Conservation (phyloP, 1,139 yeast genomes). For the Diutina ranongensis region DNA sequence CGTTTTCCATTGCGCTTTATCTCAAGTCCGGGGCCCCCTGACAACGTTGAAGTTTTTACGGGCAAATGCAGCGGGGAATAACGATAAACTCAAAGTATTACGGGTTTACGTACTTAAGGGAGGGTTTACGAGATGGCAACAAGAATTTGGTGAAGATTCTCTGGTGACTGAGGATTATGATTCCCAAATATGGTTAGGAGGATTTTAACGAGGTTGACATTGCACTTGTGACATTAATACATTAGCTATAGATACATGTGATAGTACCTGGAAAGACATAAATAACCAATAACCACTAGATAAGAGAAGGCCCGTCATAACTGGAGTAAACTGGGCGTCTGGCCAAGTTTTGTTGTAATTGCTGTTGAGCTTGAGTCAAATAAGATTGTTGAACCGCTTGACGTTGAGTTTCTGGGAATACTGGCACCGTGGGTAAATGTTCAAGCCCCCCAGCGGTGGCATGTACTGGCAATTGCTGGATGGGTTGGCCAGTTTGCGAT, state of each 20-base stretch:
- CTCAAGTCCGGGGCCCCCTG: constrained; percentile 86
- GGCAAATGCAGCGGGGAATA: constrained; percentile 17
- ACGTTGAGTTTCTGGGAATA: constrained; percentile 51
- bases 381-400: constrained; percentile 11
- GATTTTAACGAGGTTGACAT: background rate
- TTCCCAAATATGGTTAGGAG: constrained; percentile 40
- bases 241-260: background rate
- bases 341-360: constrained; percentile 10
- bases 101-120: constrained; percentile 67
- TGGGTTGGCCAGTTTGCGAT: constrained; percentile 13
- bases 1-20: constrained; percentile 82
- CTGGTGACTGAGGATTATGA: constrained; percentile 59
- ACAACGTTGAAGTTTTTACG: constrained; percentile 62
- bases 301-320: constrained; percentile 4
- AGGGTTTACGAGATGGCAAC: constrained; percentile 82
- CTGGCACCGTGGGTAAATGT: constrained; percentile 46
- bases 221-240: background rate
- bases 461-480: constrained; percentile 28
- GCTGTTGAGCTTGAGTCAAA: constrained; percentile 10
- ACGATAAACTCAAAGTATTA: constrained; percentile 26
- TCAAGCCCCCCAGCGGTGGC: constrained; percentile 64
- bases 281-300: background rate
- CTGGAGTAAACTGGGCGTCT: background rate
- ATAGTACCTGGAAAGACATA: background rate
- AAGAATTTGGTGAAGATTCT: constrained; percentile 53